These are phyloP conservation scores for Ceratocystis cubensis DNA, from an alignment of 2,329 filamentous ascomycete genomes.

Conservation along the genomic window DNA sequence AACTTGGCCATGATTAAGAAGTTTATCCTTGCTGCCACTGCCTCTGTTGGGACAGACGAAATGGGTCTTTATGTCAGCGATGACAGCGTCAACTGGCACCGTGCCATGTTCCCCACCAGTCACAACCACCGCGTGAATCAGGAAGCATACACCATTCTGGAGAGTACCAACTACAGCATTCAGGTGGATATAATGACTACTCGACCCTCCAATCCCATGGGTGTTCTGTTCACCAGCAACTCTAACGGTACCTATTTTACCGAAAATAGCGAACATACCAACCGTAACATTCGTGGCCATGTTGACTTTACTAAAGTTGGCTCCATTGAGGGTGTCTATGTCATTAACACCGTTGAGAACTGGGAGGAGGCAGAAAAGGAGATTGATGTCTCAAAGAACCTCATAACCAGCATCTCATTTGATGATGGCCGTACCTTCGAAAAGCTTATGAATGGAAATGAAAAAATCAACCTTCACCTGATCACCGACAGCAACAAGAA, in stretches of 20 bases:
- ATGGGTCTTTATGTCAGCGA: constrained; percentile 83
- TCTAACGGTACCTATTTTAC: constrained; percentile 96
- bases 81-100: constrained; percentile 77
- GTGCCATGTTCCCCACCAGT: constrained; percentile 73
- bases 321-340: constrained; percentile 79
- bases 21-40: constrained; percentile 72
- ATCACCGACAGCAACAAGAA: constrained; percentile 73
- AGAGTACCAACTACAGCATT: constrained; percentile 95
- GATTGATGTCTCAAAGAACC: constrained; percentile 45
- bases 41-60: constrained; percentile 69
- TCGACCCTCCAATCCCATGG: constrained; percentile 56
- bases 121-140: constrained; percentile 60
- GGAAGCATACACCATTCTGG: constrained; percentile 82
- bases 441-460: constrained; percentile 52
- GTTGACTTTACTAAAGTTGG: constrained; percentile 95
- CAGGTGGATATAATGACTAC: constrained; percentile 83
- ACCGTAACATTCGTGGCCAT: constrained; percentile 59
- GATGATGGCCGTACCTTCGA: constrained; percentile 87
- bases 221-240: constrained; percentile 86
- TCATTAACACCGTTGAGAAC: constrained; percentile 84
- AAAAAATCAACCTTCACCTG: constrained; percentile 75
- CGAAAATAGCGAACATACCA: constrained; percentile 82
- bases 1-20: constrained; percentile 76
- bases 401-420: constrained; percentile 78
- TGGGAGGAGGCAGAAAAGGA: constrained; percentile 57